phyloP scores from a whole-genome alignment of 1,284 basidiomycete genomes.

The Ganoderma meredithae region DNA sequence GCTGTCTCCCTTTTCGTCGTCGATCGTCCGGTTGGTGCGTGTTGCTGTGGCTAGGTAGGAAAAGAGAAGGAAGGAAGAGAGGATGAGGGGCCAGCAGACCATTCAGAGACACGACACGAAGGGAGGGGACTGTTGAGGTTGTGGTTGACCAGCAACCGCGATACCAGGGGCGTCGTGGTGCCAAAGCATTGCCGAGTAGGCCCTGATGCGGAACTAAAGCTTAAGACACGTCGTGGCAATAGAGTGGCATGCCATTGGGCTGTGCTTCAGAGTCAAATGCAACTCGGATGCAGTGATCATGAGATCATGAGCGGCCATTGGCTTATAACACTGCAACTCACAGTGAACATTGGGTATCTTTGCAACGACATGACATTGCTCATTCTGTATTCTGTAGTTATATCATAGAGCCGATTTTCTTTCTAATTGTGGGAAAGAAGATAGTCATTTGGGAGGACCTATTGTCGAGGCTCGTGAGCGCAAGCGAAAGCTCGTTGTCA shows the following conservation, averaged over 20 bases:
- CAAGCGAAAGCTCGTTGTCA: not conserved
- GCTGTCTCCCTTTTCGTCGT: slow-evolving; percentile 51
- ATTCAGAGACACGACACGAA: not conserved
- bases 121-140: not conserved
- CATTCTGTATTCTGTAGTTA: not conserved
- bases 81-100: not conserved
- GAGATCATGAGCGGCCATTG: not conserved
- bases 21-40: slow-evolving; percentile 48
- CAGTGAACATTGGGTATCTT: not conserved
- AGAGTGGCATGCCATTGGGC: not conserved
- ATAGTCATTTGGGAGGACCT: too few relatives aligned
- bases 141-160: slow-evolving; percentile 2
- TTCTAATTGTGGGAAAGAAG: too few relatives aligned
- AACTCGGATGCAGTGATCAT: not conserved
- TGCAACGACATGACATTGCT: not conserved
- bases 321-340: not conserved
- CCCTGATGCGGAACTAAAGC: not conserved
- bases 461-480: too few relatives aligned
- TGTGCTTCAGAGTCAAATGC: not conserved
- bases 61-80: not conserved
- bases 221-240: not conserved
- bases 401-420: not conserved
- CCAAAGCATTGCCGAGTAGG: not conserved
- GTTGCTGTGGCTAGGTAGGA: not conserved
- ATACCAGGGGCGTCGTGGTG: not conserved